Evolutionary conservation across 164 flowering plant species (phyloP), one percentile per base, ranked within the genome.

Genomic region (Umbellularia californica): DNA sequence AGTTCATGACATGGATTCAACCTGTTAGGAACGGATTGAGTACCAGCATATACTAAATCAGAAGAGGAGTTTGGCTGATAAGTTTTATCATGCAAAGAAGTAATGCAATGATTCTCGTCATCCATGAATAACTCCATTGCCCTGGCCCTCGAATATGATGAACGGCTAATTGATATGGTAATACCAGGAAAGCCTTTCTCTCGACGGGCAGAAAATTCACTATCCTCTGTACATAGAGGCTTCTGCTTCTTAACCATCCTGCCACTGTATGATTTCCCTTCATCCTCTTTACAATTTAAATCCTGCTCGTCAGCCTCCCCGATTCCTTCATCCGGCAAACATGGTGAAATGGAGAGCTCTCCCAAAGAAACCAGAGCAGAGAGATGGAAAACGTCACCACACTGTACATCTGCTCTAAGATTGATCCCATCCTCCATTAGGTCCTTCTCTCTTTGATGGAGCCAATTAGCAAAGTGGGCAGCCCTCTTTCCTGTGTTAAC

Each of bases 141-240:
- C 69, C 81, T 77, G 19, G 78, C 69, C 72, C 71, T 77, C 12
- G 84, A 77, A 71, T 90, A 62, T 72, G 77, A 50, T 28, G 82
- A 81, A 78, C 85, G 88, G 50, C 62, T 77, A 22, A 91, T 28
- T 50, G 84, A 84, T 65, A 96, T 79, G 80, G 70, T 79, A 66
- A 96, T 87, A 69, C 97, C 97, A 58, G 98, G 97, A 85, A 96
- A 96, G 60, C 98, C 99, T 82, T 96, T 95, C 77, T 84, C 93
- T 65, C 90, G 81, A 9, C 99, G 91, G 63, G 89, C 88, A 75
- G 64, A 66, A 68, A 86, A 73, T 72, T 95, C 97, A 79, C 87
- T 83, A 12, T 88, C 95, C 60, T 76, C 65, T 72, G 71, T 75
- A 19, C 70, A 69, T 28, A 80, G 73, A 35, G 77, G 72, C 74